Conservation (phyloP, 345 rosid species). For the Lumnitzera racemosa region DNA sequence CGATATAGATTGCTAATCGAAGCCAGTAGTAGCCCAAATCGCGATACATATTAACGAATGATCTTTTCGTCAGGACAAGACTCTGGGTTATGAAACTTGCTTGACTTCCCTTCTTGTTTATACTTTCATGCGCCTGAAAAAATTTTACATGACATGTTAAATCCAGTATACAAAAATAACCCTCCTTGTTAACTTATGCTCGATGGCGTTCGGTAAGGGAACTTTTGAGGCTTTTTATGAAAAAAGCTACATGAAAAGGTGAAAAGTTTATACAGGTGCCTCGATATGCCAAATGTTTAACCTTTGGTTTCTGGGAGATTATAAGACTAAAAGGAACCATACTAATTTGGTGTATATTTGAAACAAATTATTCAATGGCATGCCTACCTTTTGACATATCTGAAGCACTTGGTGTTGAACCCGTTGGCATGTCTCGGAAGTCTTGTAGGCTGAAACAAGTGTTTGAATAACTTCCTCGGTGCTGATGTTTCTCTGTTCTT, state of each 20-base stretch:
- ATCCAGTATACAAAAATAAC: too few relatives aligned
- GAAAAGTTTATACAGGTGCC: too few relatives aligned
- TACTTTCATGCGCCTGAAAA: not conserved
- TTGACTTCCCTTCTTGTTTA: constrained; percentile 19
- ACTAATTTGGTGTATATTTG: too few relatives aligned
- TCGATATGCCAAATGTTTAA: too few relatives aligned
- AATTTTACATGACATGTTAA: too few relatives aligned
- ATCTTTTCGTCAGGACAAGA: constrained; percentile 37
- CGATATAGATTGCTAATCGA: constrained; percentile 43
- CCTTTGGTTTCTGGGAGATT: too few relatives aligned
- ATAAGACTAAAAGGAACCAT: too few relatives aligned
- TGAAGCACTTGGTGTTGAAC: constrained; percentile 19
- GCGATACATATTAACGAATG: constrained; percentile 53
- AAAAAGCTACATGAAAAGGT: too few relatives aligned
- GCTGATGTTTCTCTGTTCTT: constrained; percentile 18
- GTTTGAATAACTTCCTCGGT: constrained; percentile 34
- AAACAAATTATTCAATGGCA: too few relatives aligned
- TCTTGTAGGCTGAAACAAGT: constrained; percentile 28
- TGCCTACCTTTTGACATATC: constrained; percentile 25
- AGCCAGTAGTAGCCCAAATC: constrained; percentile 64
- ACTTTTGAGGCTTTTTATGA: too few relatives aligned
- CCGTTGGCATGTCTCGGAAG: constrained; percentile 22
- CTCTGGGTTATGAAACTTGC: constrained; percentile 34
- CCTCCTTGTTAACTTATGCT: too few relatives aligned
- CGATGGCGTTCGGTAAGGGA: too few relatives aligned